A percentile compares a stretch with the other conserved stretches of the same genome.
Conservation (phyloP, 768 basidiomycete genomes). For the Boletus edulis region DNA sequence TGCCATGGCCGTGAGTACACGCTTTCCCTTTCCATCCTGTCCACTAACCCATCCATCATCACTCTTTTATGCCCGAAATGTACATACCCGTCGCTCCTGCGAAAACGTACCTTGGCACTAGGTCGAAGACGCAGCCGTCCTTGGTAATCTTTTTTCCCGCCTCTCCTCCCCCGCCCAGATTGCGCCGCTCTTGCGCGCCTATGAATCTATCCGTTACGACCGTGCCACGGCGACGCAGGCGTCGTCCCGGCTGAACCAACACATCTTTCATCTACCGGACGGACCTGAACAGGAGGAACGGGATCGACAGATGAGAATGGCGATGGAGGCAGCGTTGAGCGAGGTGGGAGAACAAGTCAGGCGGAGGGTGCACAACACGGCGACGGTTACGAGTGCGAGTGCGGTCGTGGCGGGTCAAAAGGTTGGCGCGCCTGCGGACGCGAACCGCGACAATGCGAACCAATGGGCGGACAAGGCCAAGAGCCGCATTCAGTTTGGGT, state of each 20-base stretch:
- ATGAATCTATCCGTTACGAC: constrained; percentile 47
- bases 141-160: constrained; percentile 51
- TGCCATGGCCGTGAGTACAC: constrained; percentile 45
- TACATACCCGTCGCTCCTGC: not conserved
- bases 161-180: constrained; percentile 44
- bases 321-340: constrained; percentile 41
- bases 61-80: no score
- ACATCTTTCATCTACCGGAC: constrained; percentile 55
- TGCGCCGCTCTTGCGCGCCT: constrained; percentile 45
- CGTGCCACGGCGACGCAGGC: constrained; percentile 51
- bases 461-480: constrained; percentile 59
- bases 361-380: constrained; percentile 10
- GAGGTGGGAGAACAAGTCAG: constrained; percentile 14
- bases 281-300: constrained; percentile 50
- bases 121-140: constrained; percentile 37
- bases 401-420: not conserved
- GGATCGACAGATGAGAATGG: constrained; percentile 48
- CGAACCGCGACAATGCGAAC: constrained; percentile 41
- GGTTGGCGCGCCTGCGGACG: not conserved
- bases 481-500: constrained; percentile 46
- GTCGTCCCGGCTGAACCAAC: constrained; percentile 48
- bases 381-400: not conserved
- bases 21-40: not conserved
- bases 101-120: constrained; percentile 5
- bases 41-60: not conserved